phyloP scores from a whole-genome alignment of 2,329 filamentous ascomycete species.

The Penicillium sp. region DNA sequence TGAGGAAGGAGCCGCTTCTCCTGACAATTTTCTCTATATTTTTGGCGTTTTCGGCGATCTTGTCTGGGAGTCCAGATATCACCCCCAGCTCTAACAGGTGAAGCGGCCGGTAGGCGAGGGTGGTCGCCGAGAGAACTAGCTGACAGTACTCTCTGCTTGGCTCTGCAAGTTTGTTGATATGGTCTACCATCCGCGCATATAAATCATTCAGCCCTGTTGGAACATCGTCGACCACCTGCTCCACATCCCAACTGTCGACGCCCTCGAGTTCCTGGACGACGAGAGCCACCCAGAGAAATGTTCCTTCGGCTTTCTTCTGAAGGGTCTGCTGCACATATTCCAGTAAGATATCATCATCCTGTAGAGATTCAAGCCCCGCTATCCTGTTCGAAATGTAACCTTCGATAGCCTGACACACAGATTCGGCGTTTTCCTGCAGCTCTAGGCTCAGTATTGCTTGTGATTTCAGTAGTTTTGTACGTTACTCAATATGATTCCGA shows the following conservation, averaged over 20 bases:
- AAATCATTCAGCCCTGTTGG: background rate
- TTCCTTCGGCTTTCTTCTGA: background rate
- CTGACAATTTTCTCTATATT: background rate
- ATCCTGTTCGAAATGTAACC: background rate
- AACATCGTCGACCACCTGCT: background rate
- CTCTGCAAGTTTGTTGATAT: background rate
- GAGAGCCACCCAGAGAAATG: slow-evolving; percentile 33
- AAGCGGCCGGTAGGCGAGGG: background rate
- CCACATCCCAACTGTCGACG: background rate
- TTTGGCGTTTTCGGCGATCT: background rate
- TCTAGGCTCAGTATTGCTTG: background rate
- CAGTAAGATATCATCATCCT: slow-evolving; percentile 34
- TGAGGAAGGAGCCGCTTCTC: slow-evolving; percentile 21
- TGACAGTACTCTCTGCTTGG: background rate
- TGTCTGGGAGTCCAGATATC: background rate
- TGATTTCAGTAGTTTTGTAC: background rate
- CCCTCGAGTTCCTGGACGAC: background rate
- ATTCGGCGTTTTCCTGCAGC: background rate
- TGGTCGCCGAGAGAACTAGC: background rate
- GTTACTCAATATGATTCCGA: background rate
- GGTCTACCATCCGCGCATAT: background rate
- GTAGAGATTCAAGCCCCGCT: background rate
- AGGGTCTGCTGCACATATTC: slow-evolving; percentile 31
- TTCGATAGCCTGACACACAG: background rate
- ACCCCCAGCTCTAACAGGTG: background rate